A percentile compares a stretch with the other conserved stretches of the same genome.
These are phyloP conservation scores for Odontarrhena argentea DNA, from an alignment of 345 rosid species.

Conservation along the genomic window DNA sequence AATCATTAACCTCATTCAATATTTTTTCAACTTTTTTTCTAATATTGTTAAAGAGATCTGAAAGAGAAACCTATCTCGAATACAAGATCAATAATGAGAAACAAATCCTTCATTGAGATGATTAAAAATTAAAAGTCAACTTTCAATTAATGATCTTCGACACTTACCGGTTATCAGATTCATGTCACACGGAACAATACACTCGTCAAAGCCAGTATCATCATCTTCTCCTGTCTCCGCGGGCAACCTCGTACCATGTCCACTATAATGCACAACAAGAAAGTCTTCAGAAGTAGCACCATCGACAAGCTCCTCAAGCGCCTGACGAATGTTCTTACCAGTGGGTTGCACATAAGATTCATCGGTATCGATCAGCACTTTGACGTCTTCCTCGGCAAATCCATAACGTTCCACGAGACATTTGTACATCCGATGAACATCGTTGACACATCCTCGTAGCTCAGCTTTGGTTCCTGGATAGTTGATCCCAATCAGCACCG, in stretches of 20 bases:
- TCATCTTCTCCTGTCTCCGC: constrained; percentile 97
- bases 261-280: constrained; percentile 90
- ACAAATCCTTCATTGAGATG: not conserved
- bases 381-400: constrained; percentile 65
- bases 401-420: constrained; percentile 75
- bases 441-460: constrained; percentile 88
- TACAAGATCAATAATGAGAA: constrained; percentile 1
- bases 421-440: constrained; percentile 65
- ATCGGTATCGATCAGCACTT: constrained; percentile 77
- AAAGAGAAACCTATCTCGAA: not conserved
- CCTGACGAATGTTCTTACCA: constrained; percentile 76
- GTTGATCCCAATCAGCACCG: constrained; percentile 81
- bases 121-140: too few relatives aligned
- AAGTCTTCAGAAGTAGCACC: constrained; percentile 63
- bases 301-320: constrained; percentile 58
- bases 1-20: not conserved
- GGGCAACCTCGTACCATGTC: constrained; percentile 96
- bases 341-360: constrained; percentile 64
- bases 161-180: constrained; percentile 84
- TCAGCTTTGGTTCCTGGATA: constrained; percentile 90
- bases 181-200: constrained; percentile 96
- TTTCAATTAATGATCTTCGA: too few relatives aligned
- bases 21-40: not conserved
- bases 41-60: not conserved
- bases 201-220: constrained; percentile 93